Percentiles rank a stretch among this genome's conserved stretches.
Evolutionary conservation across 495 filamentous ascomycete genomes (phyloP).

Genomic region (Chaetomium tenue): DNA sequence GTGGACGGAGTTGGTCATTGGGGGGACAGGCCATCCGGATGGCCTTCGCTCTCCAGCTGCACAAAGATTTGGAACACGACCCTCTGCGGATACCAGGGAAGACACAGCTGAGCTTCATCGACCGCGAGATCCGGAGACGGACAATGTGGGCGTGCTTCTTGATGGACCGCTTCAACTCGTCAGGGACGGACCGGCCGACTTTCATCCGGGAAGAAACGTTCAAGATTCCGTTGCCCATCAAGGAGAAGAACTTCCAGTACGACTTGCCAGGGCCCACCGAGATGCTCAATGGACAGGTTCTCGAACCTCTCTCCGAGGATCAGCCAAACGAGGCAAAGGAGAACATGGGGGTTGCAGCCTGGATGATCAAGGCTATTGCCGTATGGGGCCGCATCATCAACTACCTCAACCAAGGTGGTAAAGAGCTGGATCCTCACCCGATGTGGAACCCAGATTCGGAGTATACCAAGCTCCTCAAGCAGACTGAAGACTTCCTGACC

Average conservation of each 20-base stretch:
- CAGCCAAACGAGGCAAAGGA: conserved; percentile 64
- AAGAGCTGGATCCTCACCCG: conserved; percentile 69
- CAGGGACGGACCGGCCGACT: conserved; percentile 89
- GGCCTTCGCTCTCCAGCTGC: conserved; percentile 93
- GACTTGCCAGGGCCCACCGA: conserved; percentile 89
- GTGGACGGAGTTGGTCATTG: conserved; percentile 91
- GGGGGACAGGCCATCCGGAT: conserved; percentile 93
- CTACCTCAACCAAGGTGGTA: conserved; percentile 88
- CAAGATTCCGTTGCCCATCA: conserved; percentile 85
- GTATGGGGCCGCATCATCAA: conserved; percentile 88
- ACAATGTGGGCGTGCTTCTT: conserved; percentile 98
- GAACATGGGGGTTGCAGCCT: conserved; percentile 93
- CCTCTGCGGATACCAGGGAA: conserved; percentile 65
- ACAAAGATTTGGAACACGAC: conserved; percentile 89
- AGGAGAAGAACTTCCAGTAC: conserved; percentile 84
- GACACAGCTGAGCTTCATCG: conserved; percentile 78
- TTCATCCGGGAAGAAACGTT: conserved; percentile 86
- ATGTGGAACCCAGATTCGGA: conserved; percentile 81
- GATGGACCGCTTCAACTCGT: conserved; percentile 97
- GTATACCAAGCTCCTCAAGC: conserved; percentile 66
- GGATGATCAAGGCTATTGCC: conserved; percentile 81
- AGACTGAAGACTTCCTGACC: conserved; percentile 67
- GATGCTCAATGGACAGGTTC: conserved; percentile 70
- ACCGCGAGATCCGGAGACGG: conserved; percentile 85
- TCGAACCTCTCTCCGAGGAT: conserved; percentile 61